Base-by-base conservation (phyloP, 495 filamentous ascomycete genomes). In the Venustampulla echinocandica region DNA sequence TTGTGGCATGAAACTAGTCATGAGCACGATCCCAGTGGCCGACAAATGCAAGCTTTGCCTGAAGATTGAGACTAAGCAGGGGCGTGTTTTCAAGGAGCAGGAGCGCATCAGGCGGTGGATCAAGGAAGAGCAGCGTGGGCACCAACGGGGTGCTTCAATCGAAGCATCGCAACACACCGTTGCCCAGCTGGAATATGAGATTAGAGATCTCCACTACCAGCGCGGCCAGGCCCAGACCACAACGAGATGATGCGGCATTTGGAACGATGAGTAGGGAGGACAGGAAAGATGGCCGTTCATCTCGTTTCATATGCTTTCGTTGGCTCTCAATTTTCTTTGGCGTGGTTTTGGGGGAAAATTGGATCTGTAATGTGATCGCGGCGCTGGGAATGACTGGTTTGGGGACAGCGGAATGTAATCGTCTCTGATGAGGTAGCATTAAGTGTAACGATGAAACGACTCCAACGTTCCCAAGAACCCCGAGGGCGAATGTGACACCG, bases 1-100 rank as follows among this genome's bases (percentile, higher is more conserved):
- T 33, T 98, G 92, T 68, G 92, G 92, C 57, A 88, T 95, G 73
- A 92, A 84, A 71, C 53, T 64, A 5, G 49, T 56, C 22, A 61
- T 58, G 55, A 42, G 43, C 9, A 41, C 44, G 21, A 36, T 40
- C 17, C n/a, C 20, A 10, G 25, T 33, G 14, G 14, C 10, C 6
- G 43, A 53, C 10, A 55, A 58, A 22, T 61, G 58, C 41, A 58
- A 55, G 32, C 47, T 51, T 13, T 98, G 92, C 76, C 84, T 90
- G 55, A 89, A 92, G 68, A 84, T 94, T 59, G 80, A 87, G 54
- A 90, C 87, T 63, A 96, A 95, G 65, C 64, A 73, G 59, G 78
- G 88, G 40, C 82, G 88, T 52, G 76, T 81, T 56, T 69, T 63
- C 58, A 81, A 84, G 66, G 85, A 95, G 71, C 56, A 72, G 42